Percentiles rank a stretch among this genome's conserved stretches.
Conservation (phyloP, 495 filamentous ascomycete species). For the Alectoria sarmentosa region DNA sequence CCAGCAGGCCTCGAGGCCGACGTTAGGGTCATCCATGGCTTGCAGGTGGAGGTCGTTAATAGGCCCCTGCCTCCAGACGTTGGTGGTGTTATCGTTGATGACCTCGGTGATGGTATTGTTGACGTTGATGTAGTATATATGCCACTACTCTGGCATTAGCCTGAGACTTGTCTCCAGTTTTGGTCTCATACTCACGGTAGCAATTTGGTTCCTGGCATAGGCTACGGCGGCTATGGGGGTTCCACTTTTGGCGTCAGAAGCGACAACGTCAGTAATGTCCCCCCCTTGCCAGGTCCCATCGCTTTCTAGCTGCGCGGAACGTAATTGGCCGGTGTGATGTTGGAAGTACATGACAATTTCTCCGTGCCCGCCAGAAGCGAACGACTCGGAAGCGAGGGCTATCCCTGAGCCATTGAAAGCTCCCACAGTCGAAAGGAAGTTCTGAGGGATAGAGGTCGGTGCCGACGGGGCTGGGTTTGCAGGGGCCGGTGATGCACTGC, state of each 20-base stretch:
- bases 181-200: constrained; percentile 18
- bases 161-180: background rate
- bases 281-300: constrained; percentile 30
- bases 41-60: constrained; percentile 28
- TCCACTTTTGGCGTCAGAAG: constrained; percentile 32
- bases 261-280: constrained; percentile 28
- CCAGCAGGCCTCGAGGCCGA: constrained; percentile 35
- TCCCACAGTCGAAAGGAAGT: constrained; percentile 27
- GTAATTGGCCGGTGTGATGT: constrained; percentile 30
- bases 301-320: constrained; percentile 26
- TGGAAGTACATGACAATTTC: constrained; percentile 34
- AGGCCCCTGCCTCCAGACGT: constrained; percentile 28
- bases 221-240: constrained; percentile 34
- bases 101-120: constrained; percentile 28
- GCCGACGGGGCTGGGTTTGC: background rate
- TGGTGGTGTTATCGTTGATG: constrained; percentile 28
- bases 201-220: constrained; percentile 25
- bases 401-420: constrained; percentile 36
- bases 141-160: constrained; percentile 23
- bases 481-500: background rate
- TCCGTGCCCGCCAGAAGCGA: constrained; percentile 24
- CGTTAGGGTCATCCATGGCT: constrained; percentile 26
- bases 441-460: constrained; percentile 10
- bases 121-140: constrained; percentile 32
- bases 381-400: constrained; percentile 33